Evolutionary conservation across 768 basidiomycete genomes (phyloP), one percentile per base, ranked within the genome.

Genomic region (Tylopilus rubrobrunneus): DNA sequence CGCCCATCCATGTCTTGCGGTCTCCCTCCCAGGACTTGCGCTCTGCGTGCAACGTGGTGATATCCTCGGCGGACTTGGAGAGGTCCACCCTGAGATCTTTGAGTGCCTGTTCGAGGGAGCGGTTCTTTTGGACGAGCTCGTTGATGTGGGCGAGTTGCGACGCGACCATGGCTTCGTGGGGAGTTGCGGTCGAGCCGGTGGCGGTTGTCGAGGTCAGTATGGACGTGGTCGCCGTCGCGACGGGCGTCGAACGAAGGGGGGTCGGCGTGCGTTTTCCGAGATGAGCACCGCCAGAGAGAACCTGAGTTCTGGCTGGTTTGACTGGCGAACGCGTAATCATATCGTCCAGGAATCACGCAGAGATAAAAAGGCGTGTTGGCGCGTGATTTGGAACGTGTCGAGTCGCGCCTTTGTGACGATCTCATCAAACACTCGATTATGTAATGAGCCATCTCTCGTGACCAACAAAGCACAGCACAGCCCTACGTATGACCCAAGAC

Each of bases 71-170:
- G 19, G 59, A 63, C 44, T 74, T 77, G 45, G 72, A 67, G 29
- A 84, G 60, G 40, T 83, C 78, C 23, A 78, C 77, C 15, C 70
- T 63, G 34, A 88, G 76, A 42, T 78, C 80, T 59, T 78, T 78
- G 67, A 78, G 76, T 5, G 77, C 78, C 55, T 83, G 78, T 52
- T 87, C 85, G 49, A 87, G 76, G 0, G 78, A 79, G 25, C 82
- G 82, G 62, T 81, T 86, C 56, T 82, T 77, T 57, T 85, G 80
- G 3, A 88, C 85, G 49, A 91, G 80, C 41, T 90, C 86, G 46
- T 85, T 78, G 47, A 91, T 87, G 65, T 89, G 87, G 3, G 76
- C 69, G 55, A 83, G 83, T 65, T 85, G 80, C 5, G 83, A 77
- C 25, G 81, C 74, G 56, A 81, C 80, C 61, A 87, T 74, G 23